Percentiles rank a stretch among this genome's conserved stretches.
Evolutionary conservation across 495 filamentous ascomycete species (phyloP).

Genomic region (Extremus antarcticus): DNA sequence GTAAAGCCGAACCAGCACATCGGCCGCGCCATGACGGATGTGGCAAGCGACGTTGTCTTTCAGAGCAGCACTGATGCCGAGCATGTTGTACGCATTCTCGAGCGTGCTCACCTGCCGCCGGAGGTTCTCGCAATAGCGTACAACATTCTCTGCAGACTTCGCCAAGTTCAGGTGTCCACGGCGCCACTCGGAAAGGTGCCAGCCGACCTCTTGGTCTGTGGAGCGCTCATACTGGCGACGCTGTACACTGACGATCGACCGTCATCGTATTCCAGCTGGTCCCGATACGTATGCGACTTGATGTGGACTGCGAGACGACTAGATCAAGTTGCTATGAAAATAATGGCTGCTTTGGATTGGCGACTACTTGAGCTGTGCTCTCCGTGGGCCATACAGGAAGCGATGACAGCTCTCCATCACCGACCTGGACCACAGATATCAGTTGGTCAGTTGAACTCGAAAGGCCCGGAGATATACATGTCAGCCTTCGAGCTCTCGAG

Average conservation of each 20-base stretch:
- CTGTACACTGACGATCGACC: not conserved
- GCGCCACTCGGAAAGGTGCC: not conserved
- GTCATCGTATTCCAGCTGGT: not conserved
- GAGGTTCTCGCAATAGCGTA: not conserved
- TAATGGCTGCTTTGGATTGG: not conserved
- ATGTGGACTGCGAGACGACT: not conserved
- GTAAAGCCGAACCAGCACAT: no score
- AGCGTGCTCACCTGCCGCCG: not conserved
- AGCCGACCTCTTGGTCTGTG: not conserved
- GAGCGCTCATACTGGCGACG: not conserved
- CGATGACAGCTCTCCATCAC: no score
- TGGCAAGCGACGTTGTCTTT: not conserved
- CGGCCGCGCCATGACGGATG: not conserved
- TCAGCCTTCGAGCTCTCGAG: no score
- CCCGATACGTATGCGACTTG: not conserved
- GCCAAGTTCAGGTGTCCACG: not conserved
- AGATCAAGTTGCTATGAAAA: not conserved
- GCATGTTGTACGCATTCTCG: not conserved
- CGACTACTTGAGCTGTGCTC: not conserved
- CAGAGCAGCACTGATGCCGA: not conserved
- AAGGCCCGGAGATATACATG: no score
- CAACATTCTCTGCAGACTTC: conserved; percentile 3
- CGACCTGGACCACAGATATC: no score
- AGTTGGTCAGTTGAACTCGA: no score
- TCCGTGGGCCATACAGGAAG: not conserved